phyloP scores from a whole-genome alignment of 2,329 filamentous ascomycete genomes.

The Colletotrichum destructivum region DNA sequence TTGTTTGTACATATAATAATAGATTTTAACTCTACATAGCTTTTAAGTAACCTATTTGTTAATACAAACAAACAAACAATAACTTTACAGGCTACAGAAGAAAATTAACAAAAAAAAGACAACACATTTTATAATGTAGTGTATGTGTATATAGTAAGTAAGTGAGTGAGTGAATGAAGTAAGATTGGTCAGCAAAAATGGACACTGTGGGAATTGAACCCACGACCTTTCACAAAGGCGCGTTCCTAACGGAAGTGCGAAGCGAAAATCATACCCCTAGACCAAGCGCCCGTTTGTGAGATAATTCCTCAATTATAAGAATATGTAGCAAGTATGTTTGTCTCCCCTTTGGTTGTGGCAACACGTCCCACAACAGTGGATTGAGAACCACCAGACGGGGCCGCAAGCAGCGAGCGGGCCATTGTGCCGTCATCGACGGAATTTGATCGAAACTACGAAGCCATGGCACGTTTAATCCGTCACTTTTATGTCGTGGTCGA shows the following conservation, averaged over 20 bases:
- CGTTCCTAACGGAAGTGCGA: not conserved
- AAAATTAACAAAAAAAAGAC: no score
- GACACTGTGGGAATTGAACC: constrained; percentile 42
- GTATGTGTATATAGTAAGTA: no score
- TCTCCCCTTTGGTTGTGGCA: not conserved
- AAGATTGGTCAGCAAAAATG: not conserved
- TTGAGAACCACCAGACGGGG: not conserved
- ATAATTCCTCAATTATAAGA: rapidly evolving
- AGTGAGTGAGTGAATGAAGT: no score
- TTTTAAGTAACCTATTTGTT: no score
- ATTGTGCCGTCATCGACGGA: constrained; percentile 31
- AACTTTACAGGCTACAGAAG: rapidly evolving
- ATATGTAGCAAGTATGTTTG: rapidly evolving
- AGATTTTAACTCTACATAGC: no score
- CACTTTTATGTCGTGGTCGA: constrained; percentile 3
- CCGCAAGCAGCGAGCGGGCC: constrained; percentile 14
- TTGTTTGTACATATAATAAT: no score
- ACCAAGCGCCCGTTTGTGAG: constrained; percentile 38
- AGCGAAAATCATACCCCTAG: constrained; percentile 43
- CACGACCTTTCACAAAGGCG: constrained; percentile 36
- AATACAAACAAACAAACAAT: no score
- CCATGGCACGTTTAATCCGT: constrained; percentile 18
- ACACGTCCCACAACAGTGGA: not conserved
- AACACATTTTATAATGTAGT: no score
- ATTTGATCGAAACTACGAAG: not conserved